These are phyloP conservation scores for Trametes cubensis DNA, from an alignment of 768 basidiomycete species.

Conservation along the genomic window DNA sequence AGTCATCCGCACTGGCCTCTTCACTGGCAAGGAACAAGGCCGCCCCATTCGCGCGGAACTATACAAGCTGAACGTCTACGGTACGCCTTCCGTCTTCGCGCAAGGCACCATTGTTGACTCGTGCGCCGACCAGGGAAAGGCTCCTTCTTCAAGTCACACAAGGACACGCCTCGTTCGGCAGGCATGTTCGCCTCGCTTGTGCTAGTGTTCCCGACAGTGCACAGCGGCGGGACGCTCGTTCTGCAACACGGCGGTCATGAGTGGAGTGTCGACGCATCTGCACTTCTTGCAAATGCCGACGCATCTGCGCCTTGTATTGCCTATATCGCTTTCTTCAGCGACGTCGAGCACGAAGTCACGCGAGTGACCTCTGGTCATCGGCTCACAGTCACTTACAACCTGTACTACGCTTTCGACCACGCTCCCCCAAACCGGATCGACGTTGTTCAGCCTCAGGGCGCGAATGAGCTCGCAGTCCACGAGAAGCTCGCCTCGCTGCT, in stretches of 20 bases:
- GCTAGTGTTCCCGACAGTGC: slow-evolving; percentile 46
- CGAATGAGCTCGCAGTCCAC: slow-evolving; percentile 19
- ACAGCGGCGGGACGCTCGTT: slow-evolving; percentile 48
- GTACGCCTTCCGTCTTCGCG: slow-evolving; percentile 26
- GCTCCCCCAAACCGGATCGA: not conserved
- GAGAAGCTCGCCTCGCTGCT: slow-evolving; percentile 34
- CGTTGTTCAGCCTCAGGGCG: slow-evolving; percentile 1
- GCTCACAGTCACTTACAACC: slow-evolving; percentile 49
- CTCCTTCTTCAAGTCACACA: slow-evolving; percentile 22
- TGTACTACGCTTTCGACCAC: slow-evolving; percentile 30
- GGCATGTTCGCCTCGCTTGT: slow-evolving; percentile 50
- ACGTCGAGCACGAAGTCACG: slow-evolving; percentile 49
- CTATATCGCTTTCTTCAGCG: slow-evolving; percentile 48
- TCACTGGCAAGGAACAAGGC: slow-evolving; percentile 29
- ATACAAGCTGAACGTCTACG: slow-evolving; percentile 50
- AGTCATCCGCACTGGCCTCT: slow-evolving; percentile 31
- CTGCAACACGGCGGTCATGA: slow-evolving; percentile 30
- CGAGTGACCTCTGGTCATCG: slow-evolving; percentile 45
- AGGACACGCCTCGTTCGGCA: slow-evolving; percentile 16
- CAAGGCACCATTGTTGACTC: not conserved
- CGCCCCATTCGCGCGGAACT: slow-evolving; percentile 36
- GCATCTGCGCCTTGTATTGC: slow-evolving; percentile 28
- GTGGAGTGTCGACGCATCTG: slow-evolving; percentile 38
- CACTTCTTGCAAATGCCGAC: slow-evolving; percentile 18
- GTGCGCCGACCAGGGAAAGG: slow-evolving; percentile 4